phyloP scores from a whole-genome alignment of 805 yeast species.

The Starmerella scarabaei region DNA sequence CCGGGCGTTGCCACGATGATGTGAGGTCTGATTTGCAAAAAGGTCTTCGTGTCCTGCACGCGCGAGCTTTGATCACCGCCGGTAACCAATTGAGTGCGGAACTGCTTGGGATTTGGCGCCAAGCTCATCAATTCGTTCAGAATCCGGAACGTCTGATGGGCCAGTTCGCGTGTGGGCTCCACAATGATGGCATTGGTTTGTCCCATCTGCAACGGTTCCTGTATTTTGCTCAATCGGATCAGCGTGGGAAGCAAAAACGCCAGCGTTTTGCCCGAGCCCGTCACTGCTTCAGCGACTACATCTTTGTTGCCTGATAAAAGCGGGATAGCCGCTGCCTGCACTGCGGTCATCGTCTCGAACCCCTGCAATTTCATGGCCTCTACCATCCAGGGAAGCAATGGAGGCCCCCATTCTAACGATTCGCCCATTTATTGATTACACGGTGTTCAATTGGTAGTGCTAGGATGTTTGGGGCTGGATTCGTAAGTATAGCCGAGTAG shows the following conservation, averaged over 20 bases:
- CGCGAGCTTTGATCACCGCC: constrained; percentile 34
- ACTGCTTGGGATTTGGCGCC: constrained; percentile 21
- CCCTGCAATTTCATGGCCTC: constrained; percentile 68
- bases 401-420: constrained; percentile 20
- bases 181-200: constrained; percentile 59
- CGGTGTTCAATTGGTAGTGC: too few species aligned
- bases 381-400: constrained; percentile 23
- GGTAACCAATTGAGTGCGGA: constrained; percentile 29
- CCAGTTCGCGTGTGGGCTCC: constrained; percentile 53
- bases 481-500: too few species aligned
- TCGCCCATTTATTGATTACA: constrained; percentile 1
- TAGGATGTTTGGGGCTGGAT: too few species aligned
- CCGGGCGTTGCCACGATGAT: constrained; percentile 90
- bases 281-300: constrained; percentile 92
- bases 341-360: constrained; percentile 81
- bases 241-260: constrained; percentile 70
- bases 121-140: constrained; percentile 45
- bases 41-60: constrained; percentile 51
- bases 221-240: constrained; percentile 24
- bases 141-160: constrained; percentile 47
- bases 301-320: constrained; percentile 72
- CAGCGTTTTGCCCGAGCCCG: constrained; percentile 97
- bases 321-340: constrained; percentile 91
- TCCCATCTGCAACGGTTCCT: constrained; percentile 34
- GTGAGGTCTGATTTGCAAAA: constrained; percentile 46